Conservation (phyloP, 768 basidiomycete species). For the Terana coerulea region DNA sequence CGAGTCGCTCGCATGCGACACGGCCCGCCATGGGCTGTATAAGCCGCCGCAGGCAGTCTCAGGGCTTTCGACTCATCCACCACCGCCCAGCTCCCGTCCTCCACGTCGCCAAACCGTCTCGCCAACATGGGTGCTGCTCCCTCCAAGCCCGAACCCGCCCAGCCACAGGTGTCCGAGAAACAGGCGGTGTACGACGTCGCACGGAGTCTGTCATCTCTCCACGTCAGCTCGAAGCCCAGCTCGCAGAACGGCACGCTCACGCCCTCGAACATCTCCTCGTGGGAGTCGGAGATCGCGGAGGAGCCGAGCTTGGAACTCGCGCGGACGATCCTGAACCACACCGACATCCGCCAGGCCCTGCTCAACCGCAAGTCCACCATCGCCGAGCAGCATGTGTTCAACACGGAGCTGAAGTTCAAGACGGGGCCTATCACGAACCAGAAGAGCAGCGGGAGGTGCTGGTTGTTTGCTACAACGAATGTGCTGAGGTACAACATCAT, state of each 20-base stretch:
- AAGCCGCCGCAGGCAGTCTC: not conserved
- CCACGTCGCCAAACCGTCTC: not conserved
- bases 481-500: constrained; percentile 79
- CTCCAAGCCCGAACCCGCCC: constrained; percentile 27
- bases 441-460: constrained; percentile 87
- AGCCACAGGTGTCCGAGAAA: constrained; percentile 16
- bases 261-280: constrained; percentile 52
- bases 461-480: constrained; percentile 93
- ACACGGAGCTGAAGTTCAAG: constrained; percentile 74
- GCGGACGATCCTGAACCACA: constrained; percentile 71
- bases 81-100: not conserved
- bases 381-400: constrained; percentile 77
- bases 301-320: constrained; percentile 67
- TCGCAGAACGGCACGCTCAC: constrained; percentile 64
- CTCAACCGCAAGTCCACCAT: constrained; percentile 59
- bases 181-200: constrained; percentile 13
- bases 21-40: not conserved
- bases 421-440: constrained; percentile 83
- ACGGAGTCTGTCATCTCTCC: constrained; percentile 11
- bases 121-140: constrained; percentile 33
- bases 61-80: not conserved
- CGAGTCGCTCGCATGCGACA: not conserved
- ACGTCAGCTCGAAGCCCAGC: constrained; percentile 25
- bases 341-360: constrained; percentile 60
- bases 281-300: constrained; percentile 55